phyloP scores from a whole-genome alignment of 768 basidiomycete genomes.

The Tylopilus rubrobrunneus region DNA sequence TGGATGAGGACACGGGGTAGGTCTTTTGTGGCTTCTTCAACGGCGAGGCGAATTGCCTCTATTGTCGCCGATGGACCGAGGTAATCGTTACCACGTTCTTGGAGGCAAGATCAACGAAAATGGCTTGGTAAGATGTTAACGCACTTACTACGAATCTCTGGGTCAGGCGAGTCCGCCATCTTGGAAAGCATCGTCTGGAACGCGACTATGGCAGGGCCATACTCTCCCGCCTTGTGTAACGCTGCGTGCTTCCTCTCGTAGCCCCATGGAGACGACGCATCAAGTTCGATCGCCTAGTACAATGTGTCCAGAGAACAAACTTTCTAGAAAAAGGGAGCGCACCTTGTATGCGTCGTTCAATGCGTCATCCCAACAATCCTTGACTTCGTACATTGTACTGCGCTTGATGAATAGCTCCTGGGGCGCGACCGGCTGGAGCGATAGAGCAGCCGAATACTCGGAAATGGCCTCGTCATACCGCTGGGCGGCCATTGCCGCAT shows the following conservation, averaged over 20 bases:
- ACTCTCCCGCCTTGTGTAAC: neutral
- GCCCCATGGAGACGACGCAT: conserved; percentile 8
- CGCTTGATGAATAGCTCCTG: conserved; percentile 5
- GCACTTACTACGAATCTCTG: conserved; percentile 1
- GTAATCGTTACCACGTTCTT: neutral
- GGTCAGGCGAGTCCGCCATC: conserved; percentile 1
- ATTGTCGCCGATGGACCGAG: neutral
- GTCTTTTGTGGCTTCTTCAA: conserved; percentile 4
- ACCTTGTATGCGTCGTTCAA: conserved; percentile 10
- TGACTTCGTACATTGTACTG: neutral
- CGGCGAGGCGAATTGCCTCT: neutral
- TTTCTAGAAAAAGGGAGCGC: neutral
- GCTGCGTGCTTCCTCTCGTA: conserved; percentile 10
- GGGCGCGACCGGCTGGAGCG: too few relatives aligned
- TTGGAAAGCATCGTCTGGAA: conserved; percentile 10
- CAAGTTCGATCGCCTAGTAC: conserved; percentile 7
- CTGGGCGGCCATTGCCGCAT: too few relatives aligned
- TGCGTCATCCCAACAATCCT: neutral
- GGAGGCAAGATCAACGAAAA: neutral
- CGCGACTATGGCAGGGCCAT: neutral
- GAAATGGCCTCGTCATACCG: conserved; percentile 4
- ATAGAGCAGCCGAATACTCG: conserved; percentile 5
- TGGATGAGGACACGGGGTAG: conserved; percentile 8
- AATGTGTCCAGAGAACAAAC: neutral
- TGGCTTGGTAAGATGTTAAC: neutral